Evolutionary conservation across 257 asterid genomes (phyloP).

Genomic region (Solanum sitiens): DNA sequence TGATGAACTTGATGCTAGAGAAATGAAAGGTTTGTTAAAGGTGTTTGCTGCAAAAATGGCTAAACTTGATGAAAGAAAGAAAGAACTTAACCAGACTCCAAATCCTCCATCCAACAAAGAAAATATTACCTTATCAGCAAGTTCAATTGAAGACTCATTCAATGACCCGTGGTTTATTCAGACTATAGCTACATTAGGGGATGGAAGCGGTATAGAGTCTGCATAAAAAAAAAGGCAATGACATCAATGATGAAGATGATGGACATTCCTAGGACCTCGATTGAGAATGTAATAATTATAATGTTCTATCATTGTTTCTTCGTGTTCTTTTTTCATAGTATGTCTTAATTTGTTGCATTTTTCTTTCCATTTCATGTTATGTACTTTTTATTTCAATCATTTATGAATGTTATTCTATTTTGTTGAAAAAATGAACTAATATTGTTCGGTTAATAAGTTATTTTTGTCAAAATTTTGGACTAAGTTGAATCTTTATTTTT

Average conservation of each 20-base stretch:
- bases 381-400: background rate
- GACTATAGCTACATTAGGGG: background rate
- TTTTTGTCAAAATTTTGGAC: background rate
- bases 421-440: background rate
- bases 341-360: background rate
- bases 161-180: background rate
- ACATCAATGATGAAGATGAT: background rate
- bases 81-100: background rate
- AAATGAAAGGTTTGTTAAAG: constrained; percentile 14
- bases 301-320: background rate
- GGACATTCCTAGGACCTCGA: background rate
- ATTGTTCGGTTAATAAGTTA: background rate
- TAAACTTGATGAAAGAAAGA: constrained; percentile 13
- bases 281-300: background rate
- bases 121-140: background rate
- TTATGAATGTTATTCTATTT: background rate
- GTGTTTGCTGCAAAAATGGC: constrained; percentile 11
- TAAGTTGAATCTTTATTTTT: background rate
- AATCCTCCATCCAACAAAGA: background rate
- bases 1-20: constrained; percentile 13
- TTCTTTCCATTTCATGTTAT: background rate
- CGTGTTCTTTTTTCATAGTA: background rate
- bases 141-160: background rate
- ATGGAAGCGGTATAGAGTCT: background rate
- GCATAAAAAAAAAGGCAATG: background rate